Base-by-base conservation (phyloP, 1,139 yeast genomes). In the Sugiyamaella neomexicana region DNA sequence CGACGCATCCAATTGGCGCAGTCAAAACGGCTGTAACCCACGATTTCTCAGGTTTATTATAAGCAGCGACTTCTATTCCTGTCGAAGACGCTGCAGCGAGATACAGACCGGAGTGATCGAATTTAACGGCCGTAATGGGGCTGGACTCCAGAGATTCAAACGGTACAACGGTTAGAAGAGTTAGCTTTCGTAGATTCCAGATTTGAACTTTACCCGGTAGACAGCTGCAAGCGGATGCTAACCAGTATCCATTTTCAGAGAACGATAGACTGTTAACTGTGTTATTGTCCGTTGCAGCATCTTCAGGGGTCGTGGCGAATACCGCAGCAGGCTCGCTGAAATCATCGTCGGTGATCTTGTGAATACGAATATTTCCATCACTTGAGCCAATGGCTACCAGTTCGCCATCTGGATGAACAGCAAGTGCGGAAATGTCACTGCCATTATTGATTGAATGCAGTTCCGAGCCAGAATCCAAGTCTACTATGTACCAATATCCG, bases 171-270 rank as follows among this genome's bases (percentile, higher is more conserved):
- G 58, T 52, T n/a, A 62, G 53, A 38, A 52, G 60, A 2, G 53
- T 54, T 13, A 58, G 53, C 27, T 64, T 64, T 55, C 56, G 59
- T 47, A 56, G 67, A 60, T 64, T 64, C 69, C 65, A 60, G 23
- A 51, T 58, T 49, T 40, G 57, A 9, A 34, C 70, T 62, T 40
- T 25, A 15, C 58, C 60, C 7, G 56, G 42, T 7, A 66, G 47
- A 10, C 55, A 58, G 5, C 75, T 68, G 63, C 72, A 45, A 1
- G 59, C 55, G 6, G 66, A 61, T 2, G 64, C 73, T 52, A 86
- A 68, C 86, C 89, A 85, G 68, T 83, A 85, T 4, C 95, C 95
- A 65, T 86, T 86, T 27, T 78, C 73, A 7, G 86, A 85, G 72
- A 86, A 86, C 47, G 68, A 65, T 1, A 86, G 63, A 17, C 73